phyloP scores from a whole-genome alignment of 2,329 filamentous ascomycete species.

The Pseudogymnoascus sp. region DNA sequence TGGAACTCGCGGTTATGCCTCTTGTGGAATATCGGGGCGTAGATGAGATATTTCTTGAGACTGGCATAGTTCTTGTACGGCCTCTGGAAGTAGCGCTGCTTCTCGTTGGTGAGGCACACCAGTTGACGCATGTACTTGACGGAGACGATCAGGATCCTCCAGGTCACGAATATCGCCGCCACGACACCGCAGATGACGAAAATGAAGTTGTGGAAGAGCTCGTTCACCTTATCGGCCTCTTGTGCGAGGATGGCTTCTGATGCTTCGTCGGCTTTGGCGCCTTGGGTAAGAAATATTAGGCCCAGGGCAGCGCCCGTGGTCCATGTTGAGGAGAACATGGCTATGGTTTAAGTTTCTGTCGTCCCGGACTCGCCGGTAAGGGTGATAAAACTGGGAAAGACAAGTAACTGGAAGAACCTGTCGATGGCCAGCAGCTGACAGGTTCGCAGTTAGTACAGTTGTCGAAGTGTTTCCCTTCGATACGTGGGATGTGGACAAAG shows the following conservation, averaged over 20 bases:
- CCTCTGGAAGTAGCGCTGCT: slow-evolving; percentile 68
- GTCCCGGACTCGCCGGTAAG: neutral
- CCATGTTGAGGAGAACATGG: neutral
- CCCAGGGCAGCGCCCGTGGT: neutral
- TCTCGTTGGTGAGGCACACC: slow-evolving; percentile 69
- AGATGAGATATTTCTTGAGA: slow-evolving; percentile 60
- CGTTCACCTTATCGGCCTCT: slow-evolving; percentile 34
- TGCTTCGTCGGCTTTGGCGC: neutral
- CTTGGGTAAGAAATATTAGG: neutral
- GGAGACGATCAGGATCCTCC: slow-evolving; percentile 55
- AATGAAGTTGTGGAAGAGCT: slow-evolving; percentile 52
- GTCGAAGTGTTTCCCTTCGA: neutral
- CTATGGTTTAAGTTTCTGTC: neutral
- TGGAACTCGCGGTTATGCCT: slow-evolving; percentile 71
- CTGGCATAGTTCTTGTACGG: slow-evolving; percentile 47
- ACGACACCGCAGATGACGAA: slow-evolving; percentile 58
- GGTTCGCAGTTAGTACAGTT: neutral
- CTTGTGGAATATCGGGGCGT: slow-evolving; percentile 65
- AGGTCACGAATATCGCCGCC: slow-evolving; percentile 55
- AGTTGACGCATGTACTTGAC: slow-evolving; percentile 65
- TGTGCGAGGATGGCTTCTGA: neutral
- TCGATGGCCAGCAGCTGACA: slow-evolving; percentile 6
- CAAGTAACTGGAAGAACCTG: neutral
- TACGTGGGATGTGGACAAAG: neutral
- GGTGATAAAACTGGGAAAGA: neutral